Conservation (phyloP, 202 grass and related monocot genomes). For the Schoenoplectus tabernaemontani region DNA sequence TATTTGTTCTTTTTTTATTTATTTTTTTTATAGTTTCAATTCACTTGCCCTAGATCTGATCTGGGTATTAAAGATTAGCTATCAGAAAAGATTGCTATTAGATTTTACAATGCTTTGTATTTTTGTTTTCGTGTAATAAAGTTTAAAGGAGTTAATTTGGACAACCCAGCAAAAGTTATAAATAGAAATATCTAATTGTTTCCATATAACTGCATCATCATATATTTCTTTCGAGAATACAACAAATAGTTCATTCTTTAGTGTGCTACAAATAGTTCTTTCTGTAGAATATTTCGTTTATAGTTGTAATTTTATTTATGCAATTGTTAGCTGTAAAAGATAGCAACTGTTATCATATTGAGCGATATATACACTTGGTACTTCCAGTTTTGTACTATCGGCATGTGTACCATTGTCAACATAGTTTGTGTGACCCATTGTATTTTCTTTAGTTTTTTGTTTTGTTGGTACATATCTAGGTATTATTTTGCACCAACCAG, state of each 20-base stretch:
- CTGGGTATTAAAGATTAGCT: background rate
- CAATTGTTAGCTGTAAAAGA: background rate
- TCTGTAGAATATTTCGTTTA: background rate
- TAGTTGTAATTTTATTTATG: background rate
- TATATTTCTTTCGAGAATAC: background rate
- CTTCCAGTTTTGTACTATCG: background rate
- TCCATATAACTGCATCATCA: background rate
- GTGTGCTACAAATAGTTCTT: constrained; percentile 2
- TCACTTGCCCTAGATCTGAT: background rate
- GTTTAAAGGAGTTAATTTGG: background rate
- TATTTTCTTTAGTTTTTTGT: background rate
- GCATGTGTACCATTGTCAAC: background rate
- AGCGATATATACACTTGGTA: background rate
- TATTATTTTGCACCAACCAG: no score
- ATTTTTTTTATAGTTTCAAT: background rate
- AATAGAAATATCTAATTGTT: constrained; percentile 20
- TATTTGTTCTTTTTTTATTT: background rate
- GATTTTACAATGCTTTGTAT: background rate
- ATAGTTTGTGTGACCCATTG: background rate
- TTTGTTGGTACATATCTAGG: no score
- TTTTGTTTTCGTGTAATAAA: background rate
- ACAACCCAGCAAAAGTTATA: constrained; percentile 6
- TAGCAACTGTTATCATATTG: background rate
- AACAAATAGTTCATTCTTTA: constrained; percentile 5
- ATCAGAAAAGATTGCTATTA: background rate